Conservation (phyloP, 805 yeast genomes). For the Grigorovia humatica region DNA sequence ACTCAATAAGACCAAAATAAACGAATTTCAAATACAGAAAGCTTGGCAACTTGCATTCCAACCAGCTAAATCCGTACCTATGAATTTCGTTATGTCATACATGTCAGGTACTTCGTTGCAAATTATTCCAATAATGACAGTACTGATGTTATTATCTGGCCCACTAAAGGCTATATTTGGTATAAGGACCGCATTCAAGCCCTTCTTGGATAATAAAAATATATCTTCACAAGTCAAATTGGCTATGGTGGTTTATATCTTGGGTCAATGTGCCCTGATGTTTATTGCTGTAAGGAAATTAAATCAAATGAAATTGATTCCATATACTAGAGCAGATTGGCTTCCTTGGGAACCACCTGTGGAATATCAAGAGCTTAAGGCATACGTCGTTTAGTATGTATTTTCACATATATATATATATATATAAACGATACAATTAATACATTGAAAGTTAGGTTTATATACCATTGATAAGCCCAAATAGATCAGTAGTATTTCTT, state of each 20-base stretch:
- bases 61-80: conserved; percentile 81
- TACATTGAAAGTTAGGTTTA: too few species aligned
- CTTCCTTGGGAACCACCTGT: conserved; percentile 62
- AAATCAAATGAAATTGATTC: conserved; percentile 81
- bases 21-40: conserved; percentile 34
- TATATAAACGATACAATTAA: neutral
- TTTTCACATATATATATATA: conserved; percentile 4
- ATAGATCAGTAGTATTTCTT: too few species aligned
- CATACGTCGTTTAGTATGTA: conserved; percentile 16
- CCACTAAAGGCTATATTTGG: conserved; percentile 64
- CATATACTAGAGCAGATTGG: conserved; percentile 86
- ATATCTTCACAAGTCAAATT: conserved; percentile 15
- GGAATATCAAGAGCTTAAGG: conserved; percentile 11
- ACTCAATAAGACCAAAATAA: neutral
- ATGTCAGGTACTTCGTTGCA: conserved; percentile 89
- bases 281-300: conserved; percentile 78
- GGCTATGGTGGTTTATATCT: conserved; percentile 40
- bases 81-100: conserved; percentile 83
- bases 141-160: conserved; percentile 67
- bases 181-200: conserved; percentile 45
- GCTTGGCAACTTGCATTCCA: conserved; percentile 81
- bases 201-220: conserved; percentile 31
- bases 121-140: conserved; percentile 83
- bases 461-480: too few species aligned
- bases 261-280: conserved; percentile 44